Conservation (phyloP, 371 early-diverging fungal genomes). For the Chytridium lagenaria region DNA sequence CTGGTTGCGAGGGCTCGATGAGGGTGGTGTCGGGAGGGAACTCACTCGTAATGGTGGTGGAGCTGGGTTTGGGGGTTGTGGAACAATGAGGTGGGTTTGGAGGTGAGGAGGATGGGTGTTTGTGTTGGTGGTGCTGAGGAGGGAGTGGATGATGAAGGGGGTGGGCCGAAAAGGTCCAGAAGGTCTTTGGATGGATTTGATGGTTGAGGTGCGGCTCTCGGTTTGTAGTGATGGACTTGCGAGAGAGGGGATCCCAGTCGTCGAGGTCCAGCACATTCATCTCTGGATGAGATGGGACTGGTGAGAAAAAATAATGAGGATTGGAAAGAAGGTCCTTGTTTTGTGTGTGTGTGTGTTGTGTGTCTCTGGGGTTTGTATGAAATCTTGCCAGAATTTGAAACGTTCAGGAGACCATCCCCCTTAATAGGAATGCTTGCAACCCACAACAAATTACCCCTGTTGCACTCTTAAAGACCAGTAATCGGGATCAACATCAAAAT, state of each 20-base stretch:
- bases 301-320: too few relatives aligned
- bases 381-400: too few relatives aligned
- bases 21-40: conserved; percentile 16
- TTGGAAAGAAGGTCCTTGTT: background rate
- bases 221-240: background rate
- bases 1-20: background rate
- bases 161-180: background rate
- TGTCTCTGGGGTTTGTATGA: too few relatives aligned
- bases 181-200: background rate
- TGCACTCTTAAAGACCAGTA: too few relatives aligned
- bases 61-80: background rate
- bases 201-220: background rate
- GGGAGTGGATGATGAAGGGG: background rate
- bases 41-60: background rate
- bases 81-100: background rate
- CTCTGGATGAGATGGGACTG: background rate
- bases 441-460: too few relatives aligned
- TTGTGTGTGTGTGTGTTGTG: background rate
- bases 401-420: too few relatives aligned
- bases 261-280: background rate
- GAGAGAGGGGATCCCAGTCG: background rate
- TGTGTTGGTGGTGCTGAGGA: background rate
- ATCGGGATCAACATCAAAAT: too few relatives aligned
- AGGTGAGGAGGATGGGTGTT: background rate
- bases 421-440: too few relatives aligned